phyloP scores from a whole-genome alignment of 1,284 basidiomycete genomes.

The Cryptococcus neoformans region DNA sequence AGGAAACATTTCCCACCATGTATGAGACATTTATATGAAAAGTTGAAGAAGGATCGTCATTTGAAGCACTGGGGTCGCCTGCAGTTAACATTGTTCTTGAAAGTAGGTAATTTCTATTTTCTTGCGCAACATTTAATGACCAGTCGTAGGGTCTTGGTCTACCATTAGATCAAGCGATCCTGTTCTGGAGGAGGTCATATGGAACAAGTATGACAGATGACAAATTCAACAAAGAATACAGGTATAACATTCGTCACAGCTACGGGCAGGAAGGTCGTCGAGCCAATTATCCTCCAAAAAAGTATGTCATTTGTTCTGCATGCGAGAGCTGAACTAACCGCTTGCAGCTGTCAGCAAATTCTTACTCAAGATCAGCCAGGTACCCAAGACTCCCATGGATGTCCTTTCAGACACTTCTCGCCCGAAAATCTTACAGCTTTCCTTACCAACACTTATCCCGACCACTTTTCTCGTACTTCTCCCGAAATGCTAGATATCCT shows the following conservation, averaged over 20 bases:
- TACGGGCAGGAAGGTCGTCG: conserved; percentile 94
- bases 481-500: conserved; percentile 84
- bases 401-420: conserved; percentile 91
- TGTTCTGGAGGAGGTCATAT: conserved; percentile 92
- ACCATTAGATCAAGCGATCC: conserved; percentile 89
- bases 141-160: conserved; percentile 77
- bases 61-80: conserved; percentile 90
- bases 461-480: conserved; percentile 56
- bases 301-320: conserved; percentile 50
- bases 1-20: conserved; percentile 91
- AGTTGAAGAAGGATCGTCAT: conserved; percentile 73
- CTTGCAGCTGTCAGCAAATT: conserved; percentile 80
- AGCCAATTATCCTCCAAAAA: conserved; percentile 91
- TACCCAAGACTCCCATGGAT: conserved; percentile 77
- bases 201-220: conserved; percentile 72
- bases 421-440: conserved; percentile 78
- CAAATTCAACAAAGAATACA: conserved; percentile 97
- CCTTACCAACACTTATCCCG: conserved; percentile 65
- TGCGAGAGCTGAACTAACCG: background rate
- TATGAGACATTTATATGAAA: conserved; percentile 88
- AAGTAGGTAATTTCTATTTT: conserved; percentile 56
- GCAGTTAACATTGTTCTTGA: conserved; percentile 93
- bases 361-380: conserved; percentile 73
- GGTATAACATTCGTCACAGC: conserved; percentile 95
- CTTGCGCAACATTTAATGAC: background rate